Evolutionary conservation across 805 yeast species (phyloP).

Genomic region (Myxozyma nipponensis): DNA sequence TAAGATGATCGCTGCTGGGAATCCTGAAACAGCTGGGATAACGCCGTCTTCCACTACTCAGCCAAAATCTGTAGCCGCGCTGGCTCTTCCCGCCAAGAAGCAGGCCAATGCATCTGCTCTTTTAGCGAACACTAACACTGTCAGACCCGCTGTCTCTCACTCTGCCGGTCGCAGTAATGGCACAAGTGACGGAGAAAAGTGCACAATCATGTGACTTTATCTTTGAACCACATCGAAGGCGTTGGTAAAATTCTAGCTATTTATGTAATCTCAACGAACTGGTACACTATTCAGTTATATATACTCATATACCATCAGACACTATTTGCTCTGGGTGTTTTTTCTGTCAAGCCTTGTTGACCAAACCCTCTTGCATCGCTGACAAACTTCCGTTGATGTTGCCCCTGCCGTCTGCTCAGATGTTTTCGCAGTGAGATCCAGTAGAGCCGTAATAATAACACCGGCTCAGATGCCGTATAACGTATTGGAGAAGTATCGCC

Average conservation of each 20-base stretch:
- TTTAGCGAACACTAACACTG: too few relatives aligned
- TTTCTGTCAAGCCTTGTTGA: not conserved
- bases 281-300: too few relatives aligned
- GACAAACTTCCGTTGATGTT: too few relatives aligned
- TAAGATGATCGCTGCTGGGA: conserved; percentile 28
- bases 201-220: not conserved
- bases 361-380: not conserved
- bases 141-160: too few relatives aligned
- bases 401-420: not conserved
- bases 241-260: not conserved
- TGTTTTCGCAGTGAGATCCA: conserved; percentile 7
- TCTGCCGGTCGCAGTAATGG: too few relatives aligned
- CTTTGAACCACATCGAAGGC: not conserved
- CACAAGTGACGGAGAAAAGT: not conserved
- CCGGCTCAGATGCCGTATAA: conserved; percentile 65
- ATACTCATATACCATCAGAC: not conserved
- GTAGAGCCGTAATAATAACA: conserved; percentile 43
- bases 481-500: conserved; percentile 63
- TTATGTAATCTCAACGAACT: not conserved
- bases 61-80: not conserved
- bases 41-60: not conserved
- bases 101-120: not conserved
- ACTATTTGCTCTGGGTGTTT: not conserved
- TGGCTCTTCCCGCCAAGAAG: not conserved
- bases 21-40: not conserved